Base-by-base conservation (phyloP, 805 yeast species). In the Cyberlindnera euphorbiae region DNA sequence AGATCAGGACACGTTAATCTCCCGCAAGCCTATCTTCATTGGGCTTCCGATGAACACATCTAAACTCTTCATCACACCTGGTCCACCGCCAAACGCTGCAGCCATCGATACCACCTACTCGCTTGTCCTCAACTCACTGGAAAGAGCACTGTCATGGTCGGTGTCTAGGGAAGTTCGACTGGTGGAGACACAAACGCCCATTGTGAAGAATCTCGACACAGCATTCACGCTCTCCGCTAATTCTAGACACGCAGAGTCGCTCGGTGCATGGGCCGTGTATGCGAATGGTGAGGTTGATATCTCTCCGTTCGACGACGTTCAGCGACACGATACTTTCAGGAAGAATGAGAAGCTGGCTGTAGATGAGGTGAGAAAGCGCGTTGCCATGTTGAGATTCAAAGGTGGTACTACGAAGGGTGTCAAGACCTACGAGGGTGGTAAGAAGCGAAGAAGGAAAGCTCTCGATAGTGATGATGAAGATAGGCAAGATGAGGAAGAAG, bases 221-320 rank as follows among this genome's bases (percentile, higher is more conserved):
- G 63, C 76, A 71, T 44, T 42, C 15, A 63, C 78, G 3, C 50
- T 79, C 11, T 68, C 73, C 38, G 88, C 89, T 4, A 69, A 68
- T 16, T 77, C 88, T 1, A 60, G 89, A 35, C 73, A 73, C 46
- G 67, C 80, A 1, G 62, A 71, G 19, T 68, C 88, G 8, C 51
- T 80, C 36, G 95, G 90, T 0, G 66, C 75, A 7, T 85, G 94
- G 94, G 54, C 74, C 0, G 73, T 80, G 0, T 85, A 82, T 55
- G 90, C 94, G 0, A 77, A 78, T 45, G 77, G 77, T 0, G 60
- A 66, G 1, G 74, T 77, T 6, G 95, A 85, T 55, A 65, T 71
- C 4, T 70, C 79, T 1, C 89, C 94, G 0, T 61, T 83, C 25
- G 73, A 69, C 13, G 58, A 66, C 24, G 53, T 62, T 1, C 59